Evolutionary conservation across 352 stramenopile genomes (phyloP), one percentile per base, ranked within the genome.

Genomic region (Phytophthora niederhauseri): DNA sequence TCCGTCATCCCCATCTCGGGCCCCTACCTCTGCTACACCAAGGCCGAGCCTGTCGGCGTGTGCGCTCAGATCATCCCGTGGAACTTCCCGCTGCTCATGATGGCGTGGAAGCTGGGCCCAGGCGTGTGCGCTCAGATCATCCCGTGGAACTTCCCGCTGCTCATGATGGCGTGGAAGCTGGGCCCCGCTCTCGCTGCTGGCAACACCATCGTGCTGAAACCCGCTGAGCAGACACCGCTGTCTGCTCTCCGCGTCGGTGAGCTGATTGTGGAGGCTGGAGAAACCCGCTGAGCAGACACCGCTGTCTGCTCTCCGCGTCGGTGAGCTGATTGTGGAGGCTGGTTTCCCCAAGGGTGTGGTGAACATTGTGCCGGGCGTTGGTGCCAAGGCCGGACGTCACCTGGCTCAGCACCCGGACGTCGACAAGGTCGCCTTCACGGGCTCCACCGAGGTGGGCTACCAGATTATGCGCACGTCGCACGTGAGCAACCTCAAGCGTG

Each of bases 51-150:
- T 6, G 87, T 99, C 0, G 97, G 96, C 24, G 91, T 98, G n/a
- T 90, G 76, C 58, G 89, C 75, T 15, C 74, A 98, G 30, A 97
- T 99, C 64, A 98, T 96, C 57, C 97, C 92, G 48, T 99, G 97
- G 97, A 99, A 99, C 83, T 99, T 99, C 80, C 97, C 97, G 14
- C 70, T 96, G 58, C 89, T 96, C 6, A 99, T 99, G 97, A 96
- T 98, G 48, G 96, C 95, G 36, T 89, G 96, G 46, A 99, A 99
- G 77, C 75, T 96, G 17, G 94, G 73, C 26, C 92, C 94, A n/a
- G 97, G 97, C 26, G 92, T 98, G 12, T 92, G 78, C 57, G 91
- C 75, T 14, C 77, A 99, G 43, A 97, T 99, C 64, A 98, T 96
- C 62, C 97, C 92, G 24, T 99, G 97, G 97, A 99, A 99, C 83